Percentiles rank a stretch among this genome's conserved stretches.
Evolutionary conservation across 2,329 filamentous ascomycete species (phyloP).

Genomic region (Fusarium neocosmosporiellum): DNA sequence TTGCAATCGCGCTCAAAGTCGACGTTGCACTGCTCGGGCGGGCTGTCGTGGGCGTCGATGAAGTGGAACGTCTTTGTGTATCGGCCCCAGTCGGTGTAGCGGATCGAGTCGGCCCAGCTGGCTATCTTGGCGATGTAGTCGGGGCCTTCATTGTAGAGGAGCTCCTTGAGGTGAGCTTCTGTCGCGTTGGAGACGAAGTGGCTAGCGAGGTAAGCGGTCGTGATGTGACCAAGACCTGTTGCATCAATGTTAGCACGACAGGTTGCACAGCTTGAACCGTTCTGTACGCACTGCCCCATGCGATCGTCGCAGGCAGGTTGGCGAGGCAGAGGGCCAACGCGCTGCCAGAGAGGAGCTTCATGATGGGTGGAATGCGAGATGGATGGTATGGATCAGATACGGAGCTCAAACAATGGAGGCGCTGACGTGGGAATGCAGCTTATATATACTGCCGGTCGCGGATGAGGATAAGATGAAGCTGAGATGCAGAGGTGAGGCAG

Average conservation of each 20-base stretch:
- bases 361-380: constrained; percentile 24
- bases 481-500: neutral
- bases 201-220: constrained; percentile 71
- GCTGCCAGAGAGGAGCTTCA: constrained; percentile 47
- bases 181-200: constrained; percentile 69
- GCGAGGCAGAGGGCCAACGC: constrained; percentile 47
- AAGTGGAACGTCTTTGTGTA: constrained; percentile 75
- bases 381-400: neutral
- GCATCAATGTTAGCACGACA: constrained; percentile 18
- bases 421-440: constrained; percentile 1
- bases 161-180: constrained; percentile 64
- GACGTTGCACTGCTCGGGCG: constrained; percentile 67
- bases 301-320: constrained; percentile 49
- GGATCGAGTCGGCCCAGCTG: constrained; percentile 74
- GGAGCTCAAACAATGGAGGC: neutral
- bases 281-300: constrained; percentile 56
- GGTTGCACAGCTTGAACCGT: neutral
- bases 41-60: constrained; percentile 74
- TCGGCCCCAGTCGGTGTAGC: constrained; percentile 71
- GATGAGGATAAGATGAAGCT: neutral
- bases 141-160: constrained; percentile 64
- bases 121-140: constrained; percentile 73
- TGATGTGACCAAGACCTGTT: constrained; percentile 72
- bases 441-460: neutral
- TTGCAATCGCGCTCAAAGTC: constrained; percentile 72